Evolutionary conservation across 139 green algal species (phyloP), one percentile per base, ranked within the genome.

Genomic region (Mesotaenium endlicherianum): DNA sequence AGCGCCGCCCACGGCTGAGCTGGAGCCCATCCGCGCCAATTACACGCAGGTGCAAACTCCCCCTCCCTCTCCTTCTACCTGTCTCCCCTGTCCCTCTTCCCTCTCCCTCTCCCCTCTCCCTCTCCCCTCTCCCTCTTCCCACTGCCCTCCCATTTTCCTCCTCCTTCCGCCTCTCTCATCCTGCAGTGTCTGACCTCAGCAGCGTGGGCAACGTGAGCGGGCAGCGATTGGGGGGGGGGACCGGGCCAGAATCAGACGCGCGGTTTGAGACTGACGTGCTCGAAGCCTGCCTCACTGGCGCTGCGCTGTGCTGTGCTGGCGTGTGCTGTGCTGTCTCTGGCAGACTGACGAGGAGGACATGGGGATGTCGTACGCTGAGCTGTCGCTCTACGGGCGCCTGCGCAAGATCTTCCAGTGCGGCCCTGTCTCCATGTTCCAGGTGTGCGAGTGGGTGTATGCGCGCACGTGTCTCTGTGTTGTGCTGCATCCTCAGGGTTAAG

Each of bases 1-100:
- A 0, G 95, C 96, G n/a, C 87, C 92, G 2, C 95, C 96, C 53
- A 98, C 93, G 11, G 96, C 96, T 0, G 96, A 99, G 90, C 91
- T 99, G 70, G 94, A 98, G 88, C 96, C 96, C 0, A 86, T 97
- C 26, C 34, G 67, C 34, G 74, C 80, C 0, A 86, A 86, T 1
- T 88, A 90, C 60, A 74, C 87, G 5, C 88, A 91, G 77, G 80
- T 70, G 50, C n/a, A n/a, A n/a, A n/a, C n/a, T n/a, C n/a, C n/a
- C 14, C 49, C 14, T 16, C 49, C 49, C n/a, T n/a, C n/a, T 40
- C 5, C 6, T 72, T 72, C 60, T 72, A 6, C 50, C 26, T 26
- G 20, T 34, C 20, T 64, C 50, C 20, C 26, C 26, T 64, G 8
- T 6, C 43, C 60, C 43, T 38, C 60, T 72, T 6, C 60, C 43